Evolutionary conservation across 2,329 filamentous ascomycete species (phyloP).

Genomic region (Sporothrix brasiliensis): DNA sequence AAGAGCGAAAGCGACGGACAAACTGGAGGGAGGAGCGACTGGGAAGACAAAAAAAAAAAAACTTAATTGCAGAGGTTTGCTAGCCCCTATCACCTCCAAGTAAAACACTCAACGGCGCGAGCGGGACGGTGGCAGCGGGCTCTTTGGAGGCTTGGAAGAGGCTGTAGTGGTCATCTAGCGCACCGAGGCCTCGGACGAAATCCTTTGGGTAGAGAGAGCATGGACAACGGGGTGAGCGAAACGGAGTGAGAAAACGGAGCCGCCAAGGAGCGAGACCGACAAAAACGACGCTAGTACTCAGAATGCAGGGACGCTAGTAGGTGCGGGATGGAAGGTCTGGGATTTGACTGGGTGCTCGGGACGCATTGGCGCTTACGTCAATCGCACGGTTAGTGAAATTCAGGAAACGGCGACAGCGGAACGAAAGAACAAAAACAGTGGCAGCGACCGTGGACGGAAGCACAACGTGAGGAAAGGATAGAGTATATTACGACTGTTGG

Average conservation of each 20-base stretch:
- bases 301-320: constrained; percentile 5
- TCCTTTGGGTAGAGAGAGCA: not conserved
- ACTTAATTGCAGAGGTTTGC: not conserved
- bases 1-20: constrained; percentile 19
- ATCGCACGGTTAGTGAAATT: constrained; percentile 13
- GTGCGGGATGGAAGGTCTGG: constrained; percentile 23
- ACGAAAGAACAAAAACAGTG: not conserved
- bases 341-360: constrained; percentile 19
- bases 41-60: not conserved
- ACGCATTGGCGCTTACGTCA: constrained; percentile 29
- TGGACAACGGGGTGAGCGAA: constrained; percentile 9
- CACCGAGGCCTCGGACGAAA: not conserved
- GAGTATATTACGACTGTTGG: not conserved
- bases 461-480: constrained; percentile 3
- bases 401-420: not conserved
- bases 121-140: constrained; percentile 23
- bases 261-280: not conserved
- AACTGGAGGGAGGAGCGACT: not conserved
- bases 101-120: not conserved
- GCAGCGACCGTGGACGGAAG: not conserved
- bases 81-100: constrained; percentile 1
- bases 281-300: not conserved
- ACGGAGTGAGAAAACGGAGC: constrained; percentile 19
- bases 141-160: not conserved
- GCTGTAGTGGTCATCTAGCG: constrained; percentile 10